Base-by-base conservation (phyloP, 2,329 filamentous ascomycete genomes). In the Phialophora expanda region DNA sequence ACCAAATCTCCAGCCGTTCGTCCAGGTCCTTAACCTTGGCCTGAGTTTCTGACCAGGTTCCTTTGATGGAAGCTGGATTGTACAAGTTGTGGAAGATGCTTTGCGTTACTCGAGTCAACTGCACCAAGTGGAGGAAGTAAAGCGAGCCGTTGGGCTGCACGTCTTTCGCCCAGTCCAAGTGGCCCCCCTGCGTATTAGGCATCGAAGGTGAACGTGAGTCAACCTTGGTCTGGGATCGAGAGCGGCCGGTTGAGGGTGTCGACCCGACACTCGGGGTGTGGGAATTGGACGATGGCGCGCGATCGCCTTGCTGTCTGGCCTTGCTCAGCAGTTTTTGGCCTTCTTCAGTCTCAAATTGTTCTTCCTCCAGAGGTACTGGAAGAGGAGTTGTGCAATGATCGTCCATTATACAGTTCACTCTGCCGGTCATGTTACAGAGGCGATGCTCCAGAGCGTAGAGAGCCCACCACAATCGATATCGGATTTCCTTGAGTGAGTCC, bases 401-500 rank as follows among this genome's bases (percentile, higher is more conserved):
- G 66, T 81, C 77, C 26, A 76, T 70, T 20, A 82, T 78, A 61
- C 77, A 80, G 32, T 78, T 78, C 28, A 79, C 74, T 50, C 80
- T 76, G 46, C 80, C 80, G n/a, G 80, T 81, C 78, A 82, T 80
- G 63, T 79, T 75, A 17, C 78, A 78, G 41, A 82, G 74, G 38
- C 78, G 74, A 61, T 80, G 79, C 68, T 82, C 80, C 50, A 81
- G 76, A 1, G 74, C 75, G 61, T 80, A 80, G 1, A 81, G 70
- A 61, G 78, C 79, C 78, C 79, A 81, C 80, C 80, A 82, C 3
- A 81, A 77, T 56, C 77, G 75, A 63, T 81, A 80, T n/a, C 79
- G 78, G 56, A 77, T 75, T 70, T 81, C 79, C 66, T 80, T 81
- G 28, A 78, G 76, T n/a, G 76, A 70, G 64, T 76, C 74, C 0